These are phyloP conservation scores for Aspergillus avenaceus DNA, from an alignment of 495 filamentous ascomycete genomes.

Conservation along the genomic window DNA sequence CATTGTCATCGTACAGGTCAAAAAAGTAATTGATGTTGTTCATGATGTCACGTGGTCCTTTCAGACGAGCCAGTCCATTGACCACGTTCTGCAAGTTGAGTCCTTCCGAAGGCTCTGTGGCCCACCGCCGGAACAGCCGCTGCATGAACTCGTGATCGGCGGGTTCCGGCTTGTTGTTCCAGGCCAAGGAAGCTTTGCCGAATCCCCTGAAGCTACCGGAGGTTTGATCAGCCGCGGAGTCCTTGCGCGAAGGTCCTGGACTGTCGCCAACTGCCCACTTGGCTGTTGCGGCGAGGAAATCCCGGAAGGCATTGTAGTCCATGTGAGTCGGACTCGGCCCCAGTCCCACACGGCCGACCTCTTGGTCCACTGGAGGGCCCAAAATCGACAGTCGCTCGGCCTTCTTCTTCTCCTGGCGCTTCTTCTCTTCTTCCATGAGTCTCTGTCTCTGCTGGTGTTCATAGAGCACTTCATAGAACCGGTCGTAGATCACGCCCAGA, in stretches of 20 bases:
- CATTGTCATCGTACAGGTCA: constrained; percentile 89
- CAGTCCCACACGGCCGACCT: constrained; percentile 76
- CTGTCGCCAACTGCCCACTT: constrained; percentile 89
- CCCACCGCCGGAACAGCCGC: constrained; percentile 85
- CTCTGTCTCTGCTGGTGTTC: constrained; percentile 81
- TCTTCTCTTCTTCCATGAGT: constrained; percentile 66
- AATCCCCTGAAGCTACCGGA: constrained; percentile 46
- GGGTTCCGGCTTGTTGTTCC: constrained; percentile 75
- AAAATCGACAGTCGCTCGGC: constrained; percentile 44
- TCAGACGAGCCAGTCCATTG: constrained; percentile 81
- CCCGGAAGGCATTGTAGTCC: constrained; percentile 94
- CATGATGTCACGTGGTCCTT: constrained; percentile 93
- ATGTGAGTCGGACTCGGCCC: constrained; percentile 85
- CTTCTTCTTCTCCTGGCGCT: constrained; percentile 54
- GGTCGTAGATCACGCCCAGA: constrained; percentile 83
- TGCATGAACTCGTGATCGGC: constrained; percentile 95
- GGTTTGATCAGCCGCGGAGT: constrained; percentile 48
- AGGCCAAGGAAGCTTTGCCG: constrained; percentile 56
- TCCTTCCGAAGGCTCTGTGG: constrained; percentile 66
- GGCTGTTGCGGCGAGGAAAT: constrained; percentile 83
- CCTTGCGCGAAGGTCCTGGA: constrained; percentile 54
- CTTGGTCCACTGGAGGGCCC: constrained; percentile 33
- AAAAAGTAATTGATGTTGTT: constrained; percentile 96
- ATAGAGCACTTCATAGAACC: constrained; percentile 86
- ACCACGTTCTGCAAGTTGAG: constrained; percentile 88